Percentiles rank a stretch among this genome's conserved stretches.
These are phyloP conservation scores for Schizophyllum amplum DNA, from an alignment of 1,284 basidiomycete species.

Conservation along the genomic window DNA sequence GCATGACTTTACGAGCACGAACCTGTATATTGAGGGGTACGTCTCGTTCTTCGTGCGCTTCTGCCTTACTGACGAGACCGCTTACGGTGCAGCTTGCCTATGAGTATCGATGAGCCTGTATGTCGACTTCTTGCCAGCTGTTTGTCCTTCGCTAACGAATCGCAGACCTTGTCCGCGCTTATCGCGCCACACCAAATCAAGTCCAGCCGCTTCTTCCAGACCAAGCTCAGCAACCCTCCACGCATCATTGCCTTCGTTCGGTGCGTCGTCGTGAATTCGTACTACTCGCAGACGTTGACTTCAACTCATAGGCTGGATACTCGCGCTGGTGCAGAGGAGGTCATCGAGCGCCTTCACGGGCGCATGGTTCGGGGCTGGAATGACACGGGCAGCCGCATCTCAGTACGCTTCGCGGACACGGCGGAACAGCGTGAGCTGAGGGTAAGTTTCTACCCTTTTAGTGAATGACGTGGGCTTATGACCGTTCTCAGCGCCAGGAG, in stretches of 20 bases:
- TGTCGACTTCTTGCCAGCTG: slow-evolving; percentile 10
- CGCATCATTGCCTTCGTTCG: slow-evolving; percentile 70
- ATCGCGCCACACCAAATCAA: slow-evolving; percentile 58
- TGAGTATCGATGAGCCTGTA: slow-evolving; percentile 45
- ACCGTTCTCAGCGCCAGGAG: slow-evolving; percentile 28
- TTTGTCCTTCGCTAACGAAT: neutral
- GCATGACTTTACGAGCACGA: slow-evolving; percentile 53
- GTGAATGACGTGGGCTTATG: neutral
- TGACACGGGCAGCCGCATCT: slow-evolving; percentile 61
- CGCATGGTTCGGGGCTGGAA: slow-evolving; percentile 71
- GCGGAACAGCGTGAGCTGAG: slow-evolving; percentile 41
- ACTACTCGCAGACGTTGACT: neutral
- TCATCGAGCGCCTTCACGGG: slow-evolving; percentile 65
- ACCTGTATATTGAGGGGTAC: slow-evolving; percentile 69
- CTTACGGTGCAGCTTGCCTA: slow-evolving; percentile 42
- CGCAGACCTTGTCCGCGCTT: slow-evolving; percentile 48
- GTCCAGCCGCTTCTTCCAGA: slow-evolving; percentile 68
- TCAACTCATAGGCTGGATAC: slow-evolving; percentile 46
- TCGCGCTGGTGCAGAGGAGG: slow-evolving; percentile 58
- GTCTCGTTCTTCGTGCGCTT: slow-evolving; percentile 12
- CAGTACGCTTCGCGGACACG: slow-evolving; percentile 66
- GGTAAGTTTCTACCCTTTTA: slow-evolving; percentile 22
- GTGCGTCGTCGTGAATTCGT: slow-evolving; percentile 25
- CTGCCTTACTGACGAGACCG: neutral
- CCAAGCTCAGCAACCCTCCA: slow-evolving; percentile 61